phyloP scores from a whole-genome alignment of 805 yeast genomes.

The Metschnikowia peoriensis region DNA sequence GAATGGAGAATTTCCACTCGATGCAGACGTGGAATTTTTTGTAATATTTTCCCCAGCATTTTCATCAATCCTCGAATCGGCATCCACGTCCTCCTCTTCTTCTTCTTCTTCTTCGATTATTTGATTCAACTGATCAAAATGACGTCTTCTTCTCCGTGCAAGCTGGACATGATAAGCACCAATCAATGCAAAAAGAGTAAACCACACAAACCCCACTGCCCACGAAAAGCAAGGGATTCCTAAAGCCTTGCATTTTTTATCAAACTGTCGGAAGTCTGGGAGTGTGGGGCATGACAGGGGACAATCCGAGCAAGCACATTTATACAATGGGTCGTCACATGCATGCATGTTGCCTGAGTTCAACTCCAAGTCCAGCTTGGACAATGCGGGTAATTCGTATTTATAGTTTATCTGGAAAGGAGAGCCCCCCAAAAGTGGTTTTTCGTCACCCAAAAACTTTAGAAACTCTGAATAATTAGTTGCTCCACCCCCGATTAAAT shows the following conservation, averaged over 20 bases:
- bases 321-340: conserved; percentile 66
- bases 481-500: conserved; percentile 97
- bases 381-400: conserved; percentile 35
- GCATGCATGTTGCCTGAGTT: conserved; percentile 32
- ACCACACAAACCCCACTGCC: conserved; percentile 52
- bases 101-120: neutral
- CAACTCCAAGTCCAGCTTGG: conserved; percentile 20
- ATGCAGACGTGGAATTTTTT: neutral
- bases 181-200: conserved; percentile 33
- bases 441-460: conserved; percentile 90
- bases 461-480: conserved; percentile 65
- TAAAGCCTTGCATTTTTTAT: conserved; percentile 53
- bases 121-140: conserved; percentile 7
- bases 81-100: neutral
- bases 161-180: conserved; percentile 41
- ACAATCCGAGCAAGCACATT: conserved; percentile 92
- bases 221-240: conserved; percentile 73
- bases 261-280: conserved; percentile 40
- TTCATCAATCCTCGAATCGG: neutral
- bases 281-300: conserved; percentile 73
- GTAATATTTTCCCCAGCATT: neutral
- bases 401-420: conserved; percentile 88
- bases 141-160: conserved; percentile 16
- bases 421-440: conserved; percentile 91
- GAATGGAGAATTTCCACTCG: too few relatives aligned